These are phyloP conservation scores for Tarenaya hassleriana DNA, from an alignment of 345 rosid species.

Conservation along the genomic window DNA sequence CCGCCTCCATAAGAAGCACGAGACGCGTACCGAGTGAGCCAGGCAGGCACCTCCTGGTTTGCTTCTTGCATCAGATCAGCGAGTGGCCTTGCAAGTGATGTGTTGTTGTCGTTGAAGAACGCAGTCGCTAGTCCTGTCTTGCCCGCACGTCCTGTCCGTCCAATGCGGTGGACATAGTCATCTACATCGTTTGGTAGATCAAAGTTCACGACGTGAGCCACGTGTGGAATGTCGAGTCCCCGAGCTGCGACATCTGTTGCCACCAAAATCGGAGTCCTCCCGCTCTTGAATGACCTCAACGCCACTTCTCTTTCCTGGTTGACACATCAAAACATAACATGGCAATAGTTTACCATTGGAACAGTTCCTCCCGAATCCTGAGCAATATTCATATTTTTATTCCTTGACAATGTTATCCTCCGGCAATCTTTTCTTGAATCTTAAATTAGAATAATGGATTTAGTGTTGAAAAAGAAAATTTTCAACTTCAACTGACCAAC, in stretches of 20 bases:
- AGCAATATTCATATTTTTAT: too few species aligned
- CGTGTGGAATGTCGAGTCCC: slow-evolving; percentile 96
- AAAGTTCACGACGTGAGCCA: slow-evolving; percentile 92
- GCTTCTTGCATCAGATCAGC: slow-evolving; percentile 91
- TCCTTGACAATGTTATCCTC: too few species aligned
- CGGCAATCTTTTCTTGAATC: too few species aligned
- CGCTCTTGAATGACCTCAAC: slow-evolving; percentile 81
- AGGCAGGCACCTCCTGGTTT: slow-evolving; percentile 93
- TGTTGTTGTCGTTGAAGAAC: slow-evolving; percentile 79
- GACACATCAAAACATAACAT: too few species aligned
- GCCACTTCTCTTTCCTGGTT: slow-evolving; percentile 94
- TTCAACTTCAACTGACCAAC: too few species aligned
- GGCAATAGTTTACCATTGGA: too few species aligned
- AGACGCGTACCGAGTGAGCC: slow-evolving; percentile 76
- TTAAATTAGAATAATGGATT: too few species aligned
- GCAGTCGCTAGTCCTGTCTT: slow-evolving; percentile 92
- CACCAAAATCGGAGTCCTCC: slow-evolving; percentile 83
- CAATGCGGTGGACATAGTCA: slow-evolving; percentile 96
- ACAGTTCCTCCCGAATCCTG: too few species aligned
- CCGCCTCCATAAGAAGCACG: slow-evolving; percentile 54
- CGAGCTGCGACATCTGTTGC: slow-evolving; percentile 84
- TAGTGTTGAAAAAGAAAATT: too few species aligned
- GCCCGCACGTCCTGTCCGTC: slow-evolving; percentile 97
- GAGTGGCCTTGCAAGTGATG: slow-evolving; percentile 66
- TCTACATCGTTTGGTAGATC: slow-evolving; percentile 98